Conservation (phyloP, 306 rosid species). For the Senna siamea region DNA sequence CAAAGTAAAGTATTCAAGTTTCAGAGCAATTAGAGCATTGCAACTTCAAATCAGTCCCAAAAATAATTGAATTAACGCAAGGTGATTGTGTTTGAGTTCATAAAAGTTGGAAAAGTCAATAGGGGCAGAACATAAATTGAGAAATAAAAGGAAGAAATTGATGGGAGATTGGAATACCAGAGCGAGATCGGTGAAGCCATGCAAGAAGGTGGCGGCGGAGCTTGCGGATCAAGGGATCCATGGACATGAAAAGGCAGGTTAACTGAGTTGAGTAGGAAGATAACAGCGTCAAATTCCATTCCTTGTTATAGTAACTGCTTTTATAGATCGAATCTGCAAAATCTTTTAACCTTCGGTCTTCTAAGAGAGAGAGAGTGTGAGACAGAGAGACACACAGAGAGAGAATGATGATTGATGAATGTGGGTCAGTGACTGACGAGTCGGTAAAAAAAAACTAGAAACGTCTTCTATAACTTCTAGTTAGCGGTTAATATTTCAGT, state of each 20-base stretch:
- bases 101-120: too few relatives aligned
- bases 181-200: constrained; percentile 89
- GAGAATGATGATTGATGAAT: constrained; percentile 32
- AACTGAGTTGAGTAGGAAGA: constrained; percentile 34
- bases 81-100: neutral
- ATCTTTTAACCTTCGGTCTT: constrained; percentile 26
- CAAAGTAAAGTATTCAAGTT: neutral
- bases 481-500: neutral
- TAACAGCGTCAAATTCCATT: constrained; percentile 57
- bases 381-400: constrained; percentile 18
- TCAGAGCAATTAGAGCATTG: neutral
- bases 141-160: neutral
- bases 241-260: constrained; percentile 38
- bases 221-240: constrained; percentile 70
- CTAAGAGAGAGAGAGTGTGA: neutral
- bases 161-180: constrained; percentile 46
- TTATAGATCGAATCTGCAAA: constrained; percentile 41
- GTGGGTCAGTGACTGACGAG: constrained; percentile 31
- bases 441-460: constrained; percentile 8
- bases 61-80: neutral
- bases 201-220: constrained; percentile 69
- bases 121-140: too few relatives aligned
- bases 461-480: neutral
- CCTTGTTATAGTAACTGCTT: constrained; percentile 2
- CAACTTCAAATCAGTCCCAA: neutral